Evolutionary conservation across 1,284 basidiomycete species (phyloP).

Genomic region (Boletus austroedulis): DNA sequence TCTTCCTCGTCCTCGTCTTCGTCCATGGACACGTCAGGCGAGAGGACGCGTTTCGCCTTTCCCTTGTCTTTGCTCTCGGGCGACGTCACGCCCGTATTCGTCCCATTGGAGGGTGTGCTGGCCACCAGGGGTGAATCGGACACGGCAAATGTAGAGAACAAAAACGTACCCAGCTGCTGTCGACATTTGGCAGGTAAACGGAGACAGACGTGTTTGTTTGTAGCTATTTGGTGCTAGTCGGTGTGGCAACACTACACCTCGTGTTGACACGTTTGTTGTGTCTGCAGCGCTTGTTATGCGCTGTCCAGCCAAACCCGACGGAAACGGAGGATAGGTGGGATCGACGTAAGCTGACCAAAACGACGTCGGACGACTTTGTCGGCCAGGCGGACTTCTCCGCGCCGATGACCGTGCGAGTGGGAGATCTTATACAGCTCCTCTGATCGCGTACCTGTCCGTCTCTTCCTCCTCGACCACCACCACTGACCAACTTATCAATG

Average conservation of each 20-base stretch:
- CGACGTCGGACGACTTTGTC: slow-evolving; percentile 6
- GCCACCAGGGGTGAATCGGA: neutral
- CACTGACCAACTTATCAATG: slow-evolving; percentile 11
- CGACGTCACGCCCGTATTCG: slow-evolving; percentile 26
- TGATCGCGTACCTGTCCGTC: slow-evolving; percentile 13
- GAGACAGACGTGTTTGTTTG: slow-evolving; percentile 13
- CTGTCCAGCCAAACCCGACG: too few relatives aligned
- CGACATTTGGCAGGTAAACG: slow-evolving; percentile 20
- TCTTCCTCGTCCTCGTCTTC: slow-evolving; percentile 38
- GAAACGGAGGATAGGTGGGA: neutral
- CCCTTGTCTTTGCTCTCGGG: slow-evolving; percentile 41
- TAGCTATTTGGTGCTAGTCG: neutral
- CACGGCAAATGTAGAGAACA: neutral
- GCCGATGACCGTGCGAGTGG: slow-evolving; percentile 23
- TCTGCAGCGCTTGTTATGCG: too few relatives aligned
- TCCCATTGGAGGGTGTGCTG: slow-evolving; percentile 26
- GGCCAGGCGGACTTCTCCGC: slow-evolving; percentile 15
- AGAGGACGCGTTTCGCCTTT: slow-evolving; percentile 33
- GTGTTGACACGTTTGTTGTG: too few relatives aligned
- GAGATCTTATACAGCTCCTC: neutral
- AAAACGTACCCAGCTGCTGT: slow-evolving; percentile 23
- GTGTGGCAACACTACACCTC: too few relatives aligned
- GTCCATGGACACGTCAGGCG: slow-evolving; percentile 36
- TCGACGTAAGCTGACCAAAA: neutral
- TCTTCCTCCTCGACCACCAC: neutral